These are phyloP conservation scores for Homolaphlyctis polyrhiza DNA, from an alignment of 371 early-diverging fungal species.

Conservation along the genomic window DNA sequence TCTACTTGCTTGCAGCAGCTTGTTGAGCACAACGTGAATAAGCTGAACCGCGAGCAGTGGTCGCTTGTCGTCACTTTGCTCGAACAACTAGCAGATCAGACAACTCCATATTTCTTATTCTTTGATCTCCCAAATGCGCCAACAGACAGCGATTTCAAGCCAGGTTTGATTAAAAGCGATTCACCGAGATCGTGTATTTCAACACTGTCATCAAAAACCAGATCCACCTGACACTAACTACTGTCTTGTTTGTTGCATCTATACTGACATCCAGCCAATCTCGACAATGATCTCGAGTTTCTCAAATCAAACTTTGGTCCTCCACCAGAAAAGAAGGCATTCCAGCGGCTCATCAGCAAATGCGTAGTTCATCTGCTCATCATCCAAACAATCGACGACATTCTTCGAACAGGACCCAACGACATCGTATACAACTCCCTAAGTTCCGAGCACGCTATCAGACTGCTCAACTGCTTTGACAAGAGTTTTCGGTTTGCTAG, in stretches of 20 bases:
- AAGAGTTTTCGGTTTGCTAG: slow-evolving; percentile 78
- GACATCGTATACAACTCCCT: slow-evolving; percentile 55
- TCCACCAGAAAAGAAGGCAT: slow-evolving; percentile 54
- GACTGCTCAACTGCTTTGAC: slow-evolving; percentile 73
- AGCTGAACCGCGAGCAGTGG: slow-evolving; percentile 68
- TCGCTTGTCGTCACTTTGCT: slow-evolving; percentile 63
- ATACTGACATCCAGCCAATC: slow-evolving; percentile 2
- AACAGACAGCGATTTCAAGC: background rate
- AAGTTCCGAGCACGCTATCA: slow-evolving; percentile 54
- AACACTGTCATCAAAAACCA: no score
- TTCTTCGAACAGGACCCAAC: slow-evolving; percentile 31
- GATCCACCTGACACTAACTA: no score
- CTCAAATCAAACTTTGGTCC: slow-evolving; percentile 15
- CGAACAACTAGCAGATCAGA: slow-evolving; percentile 64
- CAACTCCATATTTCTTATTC: slow-evolving; percentile 78
- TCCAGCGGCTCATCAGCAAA: slow-evolving; percentile 71
- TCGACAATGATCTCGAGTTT: background rate
- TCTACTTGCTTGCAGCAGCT: slow-evolving; percentile 86
- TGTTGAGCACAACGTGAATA: slow-evolving; percentile 69
- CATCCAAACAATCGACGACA: slow-evolving; percentile 71
- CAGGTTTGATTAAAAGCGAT: no score
- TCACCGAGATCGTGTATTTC: no score
- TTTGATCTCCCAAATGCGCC: slow-evolving; percentile 26
- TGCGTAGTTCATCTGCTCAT: slow-evolving; percentile 73
- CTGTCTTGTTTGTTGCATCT: no score